Conservation (phyloP, 331 rosid genomes). For the Stylosanthes scabra region DNA sequence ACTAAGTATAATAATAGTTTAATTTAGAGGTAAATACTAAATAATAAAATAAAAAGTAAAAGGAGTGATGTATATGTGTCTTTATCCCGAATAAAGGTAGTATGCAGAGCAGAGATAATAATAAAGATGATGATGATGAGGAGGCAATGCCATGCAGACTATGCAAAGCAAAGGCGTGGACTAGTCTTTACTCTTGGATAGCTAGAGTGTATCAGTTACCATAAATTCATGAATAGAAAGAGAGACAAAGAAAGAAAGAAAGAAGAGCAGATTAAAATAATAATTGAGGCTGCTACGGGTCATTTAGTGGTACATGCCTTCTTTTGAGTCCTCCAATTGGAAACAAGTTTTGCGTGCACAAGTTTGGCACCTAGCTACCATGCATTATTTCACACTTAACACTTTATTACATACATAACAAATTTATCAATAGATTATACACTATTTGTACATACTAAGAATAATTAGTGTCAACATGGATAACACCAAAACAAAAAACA, state of each 20-base stretch:
- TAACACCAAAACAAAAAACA: too few species aligned
- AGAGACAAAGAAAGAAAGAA: background rate
- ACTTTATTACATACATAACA: too few species aligned
- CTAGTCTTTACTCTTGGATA: background rate
- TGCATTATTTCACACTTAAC: conserved; percentile 30
- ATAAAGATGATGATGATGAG: background rate
- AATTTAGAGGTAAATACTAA: background rate
- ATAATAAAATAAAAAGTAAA: conserved; percentile 25
- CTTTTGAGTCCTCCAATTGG: conserved; percentile 13
- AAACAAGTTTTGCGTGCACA: background rate
- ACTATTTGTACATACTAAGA: too few species aligned
- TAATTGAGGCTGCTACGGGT: conserved; percentile 42
- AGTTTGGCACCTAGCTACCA: conserved; percentile 28
- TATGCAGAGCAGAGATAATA: background rate
- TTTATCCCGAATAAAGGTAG: background rate
- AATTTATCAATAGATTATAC: too few species aligned
- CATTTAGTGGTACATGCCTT: background rate
- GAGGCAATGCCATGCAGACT: conserved; percentile 37
- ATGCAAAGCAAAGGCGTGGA: conserved; percentile 2
- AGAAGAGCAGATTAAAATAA: background rate
- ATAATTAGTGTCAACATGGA: too few species aligned
- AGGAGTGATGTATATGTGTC: conserved; percentile 27
- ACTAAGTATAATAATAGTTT: background rate
- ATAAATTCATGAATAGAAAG: conserved; percentile 6
- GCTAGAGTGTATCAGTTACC: background rate